These are phyloP conservation scores for Pontederia paniculata DNA, from an alignment of 176 grass and related monocot species.

Conservation along the genomic window DNA sequence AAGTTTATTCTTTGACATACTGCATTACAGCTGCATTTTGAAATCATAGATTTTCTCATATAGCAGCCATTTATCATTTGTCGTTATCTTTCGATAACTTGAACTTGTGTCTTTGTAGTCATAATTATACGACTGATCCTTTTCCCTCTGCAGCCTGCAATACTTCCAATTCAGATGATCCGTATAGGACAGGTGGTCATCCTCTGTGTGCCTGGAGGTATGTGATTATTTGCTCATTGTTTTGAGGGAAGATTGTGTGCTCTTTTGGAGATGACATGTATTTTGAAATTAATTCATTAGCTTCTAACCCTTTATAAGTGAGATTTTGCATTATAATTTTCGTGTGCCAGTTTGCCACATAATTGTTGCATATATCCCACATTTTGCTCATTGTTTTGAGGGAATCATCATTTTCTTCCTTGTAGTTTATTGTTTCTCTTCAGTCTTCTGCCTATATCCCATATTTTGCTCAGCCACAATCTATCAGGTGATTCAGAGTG, in stretches of 20 bases:
- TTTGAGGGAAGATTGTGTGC: too few relatives aligned
- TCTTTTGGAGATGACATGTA: slow-evolving; percentile 1
- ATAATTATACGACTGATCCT: not conserved
- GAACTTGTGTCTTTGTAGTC: not conserved
- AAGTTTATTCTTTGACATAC: too few relatives aligned
- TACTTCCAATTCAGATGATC: slow-evolving; percentile 94
- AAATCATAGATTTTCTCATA: not conserved
- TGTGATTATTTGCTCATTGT: slow-evolving; percentile 8
- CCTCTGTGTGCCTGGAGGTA: slow-evolving; percentile 98
- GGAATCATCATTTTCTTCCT: too few relatives aligned
- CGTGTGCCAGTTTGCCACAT: not conserved
- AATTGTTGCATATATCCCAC: too few relatives aligned
- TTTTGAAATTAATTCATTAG: not conserved
- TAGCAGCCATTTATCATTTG: not conserved
- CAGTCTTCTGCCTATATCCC: not conserved
- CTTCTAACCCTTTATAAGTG: not conserved
- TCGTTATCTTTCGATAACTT: not conserved
- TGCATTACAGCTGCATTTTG: too few relatives aligned
- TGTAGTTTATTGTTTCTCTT: too few relatives aligned
- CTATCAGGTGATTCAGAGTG: not conserved
- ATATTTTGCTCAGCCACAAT: not conserved
- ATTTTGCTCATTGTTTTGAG: too few relatives aligned
- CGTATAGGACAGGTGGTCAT: slow-evolving; percentile 80
- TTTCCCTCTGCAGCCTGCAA: slow-evolving; percentile 45
- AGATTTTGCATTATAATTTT: not conserved